Evolutionary conservation across 371 early-diverging fungal genomes (phyloP).

Genomic region (Catenaria anguillulae): DNA sequence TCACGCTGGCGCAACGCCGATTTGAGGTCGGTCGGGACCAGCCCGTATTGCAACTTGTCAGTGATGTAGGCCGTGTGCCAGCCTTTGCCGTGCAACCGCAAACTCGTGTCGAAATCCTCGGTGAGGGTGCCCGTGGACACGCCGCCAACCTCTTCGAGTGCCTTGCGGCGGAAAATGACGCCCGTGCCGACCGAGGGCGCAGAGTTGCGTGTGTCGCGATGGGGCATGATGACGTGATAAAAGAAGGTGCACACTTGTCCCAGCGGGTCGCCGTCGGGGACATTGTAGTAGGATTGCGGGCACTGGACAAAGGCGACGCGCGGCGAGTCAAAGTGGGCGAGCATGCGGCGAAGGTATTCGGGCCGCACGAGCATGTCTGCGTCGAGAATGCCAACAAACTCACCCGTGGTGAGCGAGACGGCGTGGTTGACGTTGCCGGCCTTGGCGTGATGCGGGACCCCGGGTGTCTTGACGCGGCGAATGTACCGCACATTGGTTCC

Average conservation of each 20-base stretch:
- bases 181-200: constrained; percentile 9
- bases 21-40: constrained; percentile 7
- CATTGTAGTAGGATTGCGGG: constrained; percentile 10
- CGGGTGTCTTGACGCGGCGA: constrained; percentile 6
- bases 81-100: background rate
- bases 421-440: constrained; percentile 18
- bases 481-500: constrained; percentile 8
- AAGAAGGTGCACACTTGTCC: constrained; percentile 7
- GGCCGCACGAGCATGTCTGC: constrained; percentile 12
- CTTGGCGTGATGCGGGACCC: constrained; percentile 14
- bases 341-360: constrained; percentile 4
- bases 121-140: constrained; percentile 8
- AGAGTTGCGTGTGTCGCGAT: constrained; percentile 7
- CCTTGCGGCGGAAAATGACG: constrained; percentile 8
- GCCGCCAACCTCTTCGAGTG: constrained; percentile 8
- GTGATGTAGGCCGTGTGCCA: constrained; percentile 7
- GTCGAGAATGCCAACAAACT: constrained; percentile 12
- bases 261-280: constrained; percentile 10
- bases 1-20: constrained; percentile 8
- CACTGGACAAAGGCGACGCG: constrained; percentile 8
- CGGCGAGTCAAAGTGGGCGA: background rate
- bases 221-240: constrained; percentile 9
- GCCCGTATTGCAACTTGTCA: constrained; percentile 7
- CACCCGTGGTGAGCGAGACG: constrained; percentile 9
- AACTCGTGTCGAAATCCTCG: constrained; percentile 10